Evolutionary conservation across 129 eudicot genomes (phyloP).

Genomic region (Flaveria bidentis): DNA sequence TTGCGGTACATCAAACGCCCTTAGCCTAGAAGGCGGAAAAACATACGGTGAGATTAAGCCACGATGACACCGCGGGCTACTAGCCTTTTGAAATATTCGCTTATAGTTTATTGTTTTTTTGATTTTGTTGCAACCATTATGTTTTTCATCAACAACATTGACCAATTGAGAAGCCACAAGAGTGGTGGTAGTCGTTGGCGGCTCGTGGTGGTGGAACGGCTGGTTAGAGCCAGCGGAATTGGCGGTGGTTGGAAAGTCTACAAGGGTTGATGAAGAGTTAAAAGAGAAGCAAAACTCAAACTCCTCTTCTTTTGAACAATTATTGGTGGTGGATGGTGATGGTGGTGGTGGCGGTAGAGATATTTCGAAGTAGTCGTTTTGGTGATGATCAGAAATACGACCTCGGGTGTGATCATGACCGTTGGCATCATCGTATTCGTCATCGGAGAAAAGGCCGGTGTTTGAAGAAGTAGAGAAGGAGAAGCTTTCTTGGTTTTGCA

Average conservation of each 20-base stretch:
- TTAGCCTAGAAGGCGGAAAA: constrained; percentile 17
- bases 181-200: constrained; percentile 9
- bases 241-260: constrained; percentile 10
- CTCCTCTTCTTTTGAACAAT: constrained; percentile 29
- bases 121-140: not conserved
- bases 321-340: constrained; percentile 7
- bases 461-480: constrained; percentile 36
- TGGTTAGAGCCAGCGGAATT: constrained; percentile 15
- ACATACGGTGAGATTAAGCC: constrained; percentile 26
- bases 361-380: constrained; percentile 32
- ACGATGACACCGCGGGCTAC: constrained; percentile 34
- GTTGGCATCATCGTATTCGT: constrained; percentile 23
- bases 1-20: not conserved
- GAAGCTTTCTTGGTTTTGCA: constrained; percentile 32
- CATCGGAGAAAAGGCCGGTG: constrained; percentile 21
- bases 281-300: constrained; percentile 36
- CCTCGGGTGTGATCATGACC: not conserved
- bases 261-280: constrained; percentile 20
- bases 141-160: constrained; percentile 6
- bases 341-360: constrained; percentile 25
- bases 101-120: constrained; percentile 11
- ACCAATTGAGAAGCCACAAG: constrained; percentile 5
- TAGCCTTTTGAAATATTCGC: constrained; percentile 7
- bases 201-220: constrained; percentile 9
- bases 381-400: constrained; percentile 10